Evolutionary conservation across 208 protist species (phyloP), one percentile per base, ranked within the genome.

Genomic region (Naegleria gruberi): DNA sequence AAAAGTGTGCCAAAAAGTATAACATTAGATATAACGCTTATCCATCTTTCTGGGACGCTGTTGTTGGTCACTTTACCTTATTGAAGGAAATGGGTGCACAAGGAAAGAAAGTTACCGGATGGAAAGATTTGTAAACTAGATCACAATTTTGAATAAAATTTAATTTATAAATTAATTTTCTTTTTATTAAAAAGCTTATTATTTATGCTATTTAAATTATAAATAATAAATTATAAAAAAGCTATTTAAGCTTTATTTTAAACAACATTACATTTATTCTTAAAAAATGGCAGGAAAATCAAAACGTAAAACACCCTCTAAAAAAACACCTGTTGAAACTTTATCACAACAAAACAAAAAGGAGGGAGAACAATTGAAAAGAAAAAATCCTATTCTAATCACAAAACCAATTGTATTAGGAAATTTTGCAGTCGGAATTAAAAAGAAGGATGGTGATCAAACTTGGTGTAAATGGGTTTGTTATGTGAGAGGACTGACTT

Each of bases 1-100:
- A 91, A 73, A 41, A 90, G 42, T 94, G 92, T 90, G 96, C 94
- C 92, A 89, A 94, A 84, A 90, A 96, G 92, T 92, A 90, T 91
- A 92, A 91, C 55, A 94, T 96, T 85, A 91, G 86, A 37, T 97
- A 96, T 91, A 74, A 87, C 12, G 19, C 19, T 40, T 87, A 87
- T 34, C n/a, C 82, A n/a, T 55, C 41, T n/a, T 87, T 87, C n/a
- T 46, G 43, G 41, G n/a, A 23, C 23, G 82, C 82, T 23, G 44
- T 87, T 40, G 44, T 19, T 45, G 82, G 82, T 51, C 82, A 87
- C 17, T 55, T 87, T 40, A 55, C 8, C 6, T 55, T 87, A 43
- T 37, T 87, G 5, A 87, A 87, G n/a, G 44, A 87, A 15, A 55
- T 87, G 82, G 82, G 82, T 46, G 40, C 10, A 86, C 82, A 86